A percentile compares a stretch with the other conserved stretches of the same genome.
Conservation (phyloP, 169 alveolate genomes). For the Toxoplasma gondii region DNA sequence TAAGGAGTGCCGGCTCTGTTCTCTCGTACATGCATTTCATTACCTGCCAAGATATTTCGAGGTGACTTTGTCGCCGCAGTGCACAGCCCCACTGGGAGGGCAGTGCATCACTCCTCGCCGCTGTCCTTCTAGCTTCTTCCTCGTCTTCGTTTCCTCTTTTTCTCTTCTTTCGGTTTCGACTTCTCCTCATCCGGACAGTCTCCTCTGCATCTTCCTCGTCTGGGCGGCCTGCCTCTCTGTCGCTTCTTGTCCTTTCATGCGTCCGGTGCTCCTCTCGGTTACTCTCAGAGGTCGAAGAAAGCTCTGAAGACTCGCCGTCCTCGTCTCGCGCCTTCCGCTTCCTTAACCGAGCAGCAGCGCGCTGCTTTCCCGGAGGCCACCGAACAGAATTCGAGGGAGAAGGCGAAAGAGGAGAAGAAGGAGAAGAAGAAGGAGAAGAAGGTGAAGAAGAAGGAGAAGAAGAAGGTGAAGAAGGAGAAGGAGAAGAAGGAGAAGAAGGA, state of each 20-base stretch:
- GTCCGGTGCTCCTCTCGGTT: neutral
- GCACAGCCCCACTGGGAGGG: neutral
- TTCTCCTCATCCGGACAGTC: neutral
- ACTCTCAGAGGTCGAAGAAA: neutral
- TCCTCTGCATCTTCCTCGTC: neutral
- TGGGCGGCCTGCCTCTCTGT: neutral
- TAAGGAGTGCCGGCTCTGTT: too few relatives aligned
- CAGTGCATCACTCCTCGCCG: neutral
- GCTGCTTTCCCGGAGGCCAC: too few relatives aligned
- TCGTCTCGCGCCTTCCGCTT: neutral
- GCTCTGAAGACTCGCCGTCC: neutral
- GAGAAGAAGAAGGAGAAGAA: too few relatives aligned
- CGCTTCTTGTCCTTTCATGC: neutral
- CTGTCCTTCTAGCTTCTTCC: neutral
- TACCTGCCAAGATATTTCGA: conserved; percentile 33
- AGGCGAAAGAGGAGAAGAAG: too few relatives aligned
- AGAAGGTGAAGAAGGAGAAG: too few relatives aligned
- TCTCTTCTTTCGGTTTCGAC: neutral
- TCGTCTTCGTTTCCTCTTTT: neutral
- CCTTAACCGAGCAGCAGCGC: too few relatives aligned
- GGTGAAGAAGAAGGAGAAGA: too few relatives aligned
- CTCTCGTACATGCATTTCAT: too few relatives aligned
- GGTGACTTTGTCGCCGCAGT: neutral
- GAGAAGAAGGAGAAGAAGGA: too few relatives aligned
- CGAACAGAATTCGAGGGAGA: too few relatives aligned